Percentiles rank a stretch among this genome's conserved stretches.
Conservation (phyloP, 2,329 filamentous ascomycete genomes). For the Cercospora citrullina region DNA sequence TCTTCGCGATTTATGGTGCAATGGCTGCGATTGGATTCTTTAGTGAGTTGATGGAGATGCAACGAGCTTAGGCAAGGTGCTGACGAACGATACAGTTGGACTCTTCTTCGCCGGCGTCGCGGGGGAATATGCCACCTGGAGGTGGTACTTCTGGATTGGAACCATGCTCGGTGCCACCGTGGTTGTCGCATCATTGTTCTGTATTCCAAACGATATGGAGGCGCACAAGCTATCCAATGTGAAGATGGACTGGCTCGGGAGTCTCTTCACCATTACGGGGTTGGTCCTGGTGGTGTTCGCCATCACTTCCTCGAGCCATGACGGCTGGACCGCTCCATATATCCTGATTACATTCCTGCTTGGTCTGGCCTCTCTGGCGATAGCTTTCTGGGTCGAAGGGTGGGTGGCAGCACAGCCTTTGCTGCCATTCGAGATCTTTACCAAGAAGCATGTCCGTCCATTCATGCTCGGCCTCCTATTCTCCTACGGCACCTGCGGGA, state of each 20-base stretch:
- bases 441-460: constrained; percentile 66
- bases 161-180: constrained; percentile 54
- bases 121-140: constrained; percentile 57
- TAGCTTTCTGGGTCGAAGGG: constrained; percentile 69
- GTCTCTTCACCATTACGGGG: constrained; percentile 61
- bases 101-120: constrained; percentile 65
- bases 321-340: constrained; percentile 73
- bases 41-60: constrained; percentile 26
- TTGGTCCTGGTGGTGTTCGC: constrained; percentile 72
- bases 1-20: constrained; percentile 50
- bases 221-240: constrained; percentile 43
- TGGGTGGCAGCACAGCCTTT: constrained; percentile 69
- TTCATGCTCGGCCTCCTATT: constrained; percentile 63
- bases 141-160: constrained; percentile 70
- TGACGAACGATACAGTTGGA: constrained; percentile 43
- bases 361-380: constrained; percentile 60
- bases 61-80: not conserved
- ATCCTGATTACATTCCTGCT: constrained; percentile 65
- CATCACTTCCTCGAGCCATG: constrained; percentile 69
- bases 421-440: constrained; percentile 69
- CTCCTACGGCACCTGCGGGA: constrained; percentile 66
- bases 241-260: constrained; percentile 70
- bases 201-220: constrained; percentile 52
- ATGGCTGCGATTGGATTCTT: constrained; percentile 60
- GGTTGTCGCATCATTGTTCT: constrained; percentile 47